Base-by-base conservation (phyloP, 2,329 filamentous ascomycete genomes). In the Samsoniella hepiali region DNA sequence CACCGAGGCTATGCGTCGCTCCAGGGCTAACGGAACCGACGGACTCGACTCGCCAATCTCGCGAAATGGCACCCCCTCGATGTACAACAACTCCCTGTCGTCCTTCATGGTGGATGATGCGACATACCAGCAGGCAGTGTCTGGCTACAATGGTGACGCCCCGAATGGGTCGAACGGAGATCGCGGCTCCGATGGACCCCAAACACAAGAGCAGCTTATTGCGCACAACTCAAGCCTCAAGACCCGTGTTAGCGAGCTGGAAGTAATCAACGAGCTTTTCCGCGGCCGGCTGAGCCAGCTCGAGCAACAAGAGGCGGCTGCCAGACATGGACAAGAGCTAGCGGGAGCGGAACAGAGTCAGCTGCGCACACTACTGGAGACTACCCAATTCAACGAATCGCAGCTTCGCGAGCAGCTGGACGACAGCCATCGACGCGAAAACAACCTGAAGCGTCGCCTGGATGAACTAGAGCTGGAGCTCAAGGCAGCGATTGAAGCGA, bases 171-270 rank as follows among this genome's bases (percentile, higher is more conserved):
- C 82, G 17, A 85, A 82, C 66, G 83, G 80, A 62, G 84, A 88
- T 32, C 88, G 88, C 55, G 83, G 87, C 67, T 80, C 88, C 63
- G 91, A 93, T 64, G 81, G 86, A 13, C 86, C 90, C 1, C 89
- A 92, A 72, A 89, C 88, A 3, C 92, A 91, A 74, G 91, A 97
- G 72, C 88, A 91, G 65, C 84, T 96, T 31, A 81, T 92, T 59
- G 88, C 89, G 1, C 86, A 89, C 66, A 97, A 96, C 74, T 91
- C 91, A 5, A 89, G 88, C 58, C 82, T 98, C n/a, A 96, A 96
- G 78, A 99, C 95, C 0, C 88, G 95, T 49, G 94, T 99, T 40
- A 95, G 89, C 69, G 95, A 99, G 75, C 84, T 99, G 31, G 95
- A 99, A 74, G 85, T 99, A 59, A 97, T 99, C 80, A 97, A 93